Percentiles rank a stretch among this genome's conserved stretches.
Conservation (phyloP, 306 rosid genomes). For the Sechiopsis laciniata region DNA sequence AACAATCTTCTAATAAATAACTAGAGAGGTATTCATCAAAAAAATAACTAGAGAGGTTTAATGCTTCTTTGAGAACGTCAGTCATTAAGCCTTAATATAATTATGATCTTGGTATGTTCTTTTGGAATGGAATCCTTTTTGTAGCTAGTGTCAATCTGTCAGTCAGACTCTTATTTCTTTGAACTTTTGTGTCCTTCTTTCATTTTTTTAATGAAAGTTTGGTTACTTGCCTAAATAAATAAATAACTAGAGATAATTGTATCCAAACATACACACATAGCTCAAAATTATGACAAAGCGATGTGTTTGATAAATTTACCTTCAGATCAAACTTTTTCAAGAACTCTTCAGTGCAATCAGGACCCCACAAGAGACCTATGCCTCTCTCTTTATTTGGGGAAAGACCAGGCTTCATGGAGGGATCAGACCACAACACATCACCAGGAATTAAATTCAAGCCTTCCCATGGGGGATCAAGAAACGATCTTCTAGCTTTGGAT, state of each 20-base stretch:
- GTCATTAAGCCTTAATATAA: not conserved
- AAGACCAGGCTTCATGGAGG: conserved; percentile 66
- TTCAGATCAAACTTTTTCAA: conserved; percentile 56
- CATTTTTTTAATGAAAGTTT: not conserved
- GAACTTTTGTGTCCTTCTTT: not conserved
- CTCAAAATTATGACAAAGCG: not conserved
- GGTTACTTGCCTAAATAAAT: not conserved
- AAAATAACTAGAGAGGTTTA: not conserved
- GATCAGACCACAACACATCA: conserved; percentile 93
- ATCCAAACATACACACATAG: not conserved
- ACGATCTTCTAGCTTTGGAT: conserved; percentile 63
- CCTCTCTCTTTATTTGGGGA: conserved; percentile 81
- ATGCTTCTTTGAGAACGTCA: not conserved
- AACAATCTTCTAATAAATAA: no score
- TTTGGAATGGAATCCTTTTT: not conserved
- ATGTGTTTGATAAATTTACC: conserved; percentile 28
- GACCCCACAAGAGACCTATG: conserved; percentile 84
- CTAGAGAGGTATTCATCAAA: no score
- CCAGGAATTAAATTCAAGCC: conserved; percentile 84
- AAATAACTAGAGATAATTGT: not conserved
- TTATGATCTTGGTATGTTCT: not conserved
- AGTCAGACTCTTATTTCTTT: not conserved
- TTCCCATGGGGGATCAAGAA: conserved; percentile 97
- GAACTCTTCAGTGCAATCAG: conserved; percentile 85
- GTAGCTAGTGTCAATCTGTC: not conserved